phyloP scores from a whole-genome alignment of 2,329 filamentous ascomycete species.

The Botryotinia narcissicola region DNA sequence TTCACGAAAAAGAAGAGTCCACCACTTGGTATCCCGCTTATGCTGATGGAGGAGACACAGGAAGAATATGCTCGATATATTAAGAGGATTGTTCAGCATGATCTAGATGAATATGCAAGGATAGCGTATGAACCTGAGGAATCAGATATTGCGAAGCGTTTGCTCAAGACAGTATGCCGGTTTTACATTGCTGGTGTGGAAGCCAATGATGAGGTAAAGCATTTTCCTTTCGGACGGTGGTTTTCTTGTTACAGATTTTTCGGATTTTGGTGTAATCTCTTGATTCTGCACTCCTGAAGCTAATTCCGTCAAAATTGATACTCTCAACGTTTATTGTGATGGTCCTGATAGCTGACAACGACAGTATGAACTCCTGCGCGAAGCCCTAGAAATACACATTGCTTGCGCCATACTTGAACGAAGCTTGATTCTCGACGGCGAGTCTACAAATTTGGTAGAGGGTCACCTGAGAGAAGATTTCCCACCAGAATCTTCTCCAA shows the following conservation, averaged over 20 bases:
- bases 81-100: conserved; percentile 32
- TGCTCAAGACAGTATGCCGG: conserved; percentile 29
- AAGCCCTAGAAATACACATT: conserved; percentile 37
- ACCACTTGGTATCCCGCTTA: conserved; percentile 35
- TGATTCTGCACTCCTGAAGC: not conserved
- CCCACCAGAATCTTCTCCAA: conserved; percentile 30
- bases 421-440: conserved; percentile 34
- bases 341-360: not conserved
- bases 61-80: conserved; percentile 32
- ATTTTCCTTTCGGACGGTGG: not conserved
- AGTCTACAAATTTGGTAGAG: conserved; percentile 32
- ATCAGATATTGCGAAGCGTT: conserved; percentile 30
- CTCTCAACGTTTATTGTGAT: not conserved
- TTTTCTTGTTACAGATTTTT: not conserved
- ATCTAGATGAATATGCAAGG: conserved; percentile 29
- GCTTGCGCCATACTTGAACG: conserved; percentile 34
- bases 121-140: conserved; percentile 32
- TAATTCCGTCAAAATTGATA: not conserved
- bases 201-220: conserved; percentile 31
- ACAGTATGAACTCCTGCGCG: conserved; percentile 34
- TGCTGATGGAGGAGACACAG: conserved; percentile 34
- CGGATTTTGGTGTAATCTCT: not conserved
- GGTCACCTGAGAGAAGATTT: conserved; percentile 29
- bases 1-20: conserved; percentile 32
- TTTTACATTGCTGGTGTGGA: conserved; percentile 31